Conservation (phyloP, 169 alveolate genomes). For the Cardiosporidium cionae region DNA sequence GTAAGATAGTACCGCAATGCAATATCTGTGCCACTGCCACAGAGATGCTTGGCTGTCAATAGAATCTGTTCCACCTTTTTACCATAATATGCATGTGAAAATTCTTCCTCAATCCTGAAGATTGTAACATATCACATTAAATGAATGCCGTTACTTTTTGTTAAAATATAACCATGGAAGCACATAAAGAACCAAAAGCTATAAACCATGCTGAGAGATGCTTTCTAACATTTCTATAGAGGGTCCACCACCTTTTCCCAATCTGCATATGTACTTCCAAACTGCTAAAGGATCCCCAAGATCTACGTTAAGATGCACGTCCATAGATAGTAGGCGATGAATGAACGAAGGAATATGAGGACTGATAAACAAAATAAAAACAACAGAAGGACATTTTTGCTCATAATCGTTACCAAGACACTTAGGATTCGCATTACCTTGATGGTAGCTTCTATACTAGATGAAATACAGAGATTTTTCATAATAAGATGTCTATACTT, state of each 20-base stretch:
- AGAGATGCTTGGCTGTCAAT: not conserved
- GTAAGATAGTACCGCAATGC: not conserved
- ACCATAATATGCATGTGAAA: not conserved
- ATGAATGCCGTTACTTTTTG: too few relatives aligned
- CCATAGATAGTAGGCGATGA: not conserved
- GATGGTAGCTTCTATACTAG: too few relatives aligned
- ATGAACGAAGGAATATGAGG: not conserved
- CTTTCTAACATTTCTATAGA: not conserved
- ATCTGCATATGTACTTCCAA: not conserved
- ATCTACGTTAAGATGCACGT: not conserved
- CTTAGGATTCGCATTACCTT: too few relatives aligned
- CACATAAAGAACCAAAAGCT: too few relatives aligned
- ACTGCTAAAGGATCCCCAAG: not conserved
- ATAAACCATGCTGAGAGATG: too few relatives aligned
- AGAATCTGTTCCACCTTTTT: not conserved
- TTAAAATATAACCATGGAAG: too few relatives aligned
- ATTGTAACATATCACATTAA: too few relatives aligned
- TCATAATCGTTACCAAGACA: too few relatives aligned
- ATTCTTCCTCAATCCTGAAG: not conserved
- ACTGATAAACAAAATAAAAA: too few relatives aligned
- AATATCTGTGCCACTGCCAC: not conserved
- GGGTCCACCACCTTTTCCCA: not conserved
- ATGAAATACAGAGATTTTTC: too few relatives aligned
- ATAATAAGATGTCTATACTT: too few relatives aligned
- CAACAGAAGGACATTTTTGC: too few relatives aligned